These are phyloP conservation scores for Candida rishiriensis DNA, from an alignment of 805 yeast genomes.

Conservation along the genomic window DNA sequence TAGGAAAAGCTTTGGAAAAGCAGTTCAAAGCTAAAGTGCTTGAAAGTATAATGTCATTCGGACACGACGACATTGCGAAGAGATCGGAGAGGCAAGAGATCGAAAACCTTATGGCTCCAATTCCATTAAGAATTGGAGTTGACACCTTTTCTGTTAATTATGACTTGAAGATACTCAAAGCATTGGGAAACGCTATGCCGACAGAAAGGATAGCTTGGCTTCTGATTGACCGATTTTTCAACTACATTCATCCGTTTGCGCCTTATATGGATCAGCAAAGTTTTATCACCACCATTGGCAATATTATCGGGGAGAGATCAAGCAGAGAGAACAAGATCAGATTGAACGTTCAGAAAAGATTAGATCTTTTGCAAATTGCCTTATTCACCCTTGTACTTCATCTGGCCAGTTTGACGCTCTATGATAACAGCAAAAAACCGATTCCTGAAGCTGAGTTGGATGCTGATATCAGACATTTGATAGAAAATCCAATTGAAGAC, in stretches of 20 bases:
- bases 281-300: slow-evolving; percentile 28
- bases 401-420: slow-evolving; percentile 37
- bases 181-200: slow-evolving; percentile 34
- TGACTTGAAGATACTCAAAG: slow-evolving; percentile 12
- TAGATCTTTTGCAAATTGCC: slow-evolving; percentile 38
- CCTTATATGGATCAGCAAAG: slow-evolving; percentile 40
- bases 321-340: slow-evolving; percentile 25
- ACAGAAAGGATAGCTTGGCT: slow-evolving; percentile 35
- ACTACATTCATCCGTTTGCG: slow-evolving; percentile 41
- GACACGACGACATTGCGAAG: neutral
- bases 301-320: slow-evolving; percentile 33
- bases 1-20: slow-evolving; percentile 3
- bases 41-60: slow-evolving; percentile 5
- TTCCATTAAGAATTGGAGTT: slow-evolving; percentile 13
- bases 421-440: slow-evolving; percentile 22
- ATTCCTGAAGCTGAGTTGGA: slow-evolving; percentile 23
- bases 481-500: slow-evolving; percentile 36
- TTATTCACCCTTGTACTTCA: slow-evolving; percentile 38
- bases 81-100: slow-evolving; percentile 1
- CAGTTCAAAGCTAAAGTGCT: slow-evolving; percentile 10
- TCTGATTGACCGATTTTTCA: slow-evolving; percentile 39
- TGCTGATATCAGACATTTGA: slow-evolving; percentile 28
- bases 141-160: slow-evolving; percentile 27
- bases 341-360: slow-evolving; percentile 33
- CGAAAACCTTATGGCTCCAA: slow-evolving; percentile 2